Conservation (phyloP, 129 eudicot species). For the Helianthus tuberosus region DNA sequence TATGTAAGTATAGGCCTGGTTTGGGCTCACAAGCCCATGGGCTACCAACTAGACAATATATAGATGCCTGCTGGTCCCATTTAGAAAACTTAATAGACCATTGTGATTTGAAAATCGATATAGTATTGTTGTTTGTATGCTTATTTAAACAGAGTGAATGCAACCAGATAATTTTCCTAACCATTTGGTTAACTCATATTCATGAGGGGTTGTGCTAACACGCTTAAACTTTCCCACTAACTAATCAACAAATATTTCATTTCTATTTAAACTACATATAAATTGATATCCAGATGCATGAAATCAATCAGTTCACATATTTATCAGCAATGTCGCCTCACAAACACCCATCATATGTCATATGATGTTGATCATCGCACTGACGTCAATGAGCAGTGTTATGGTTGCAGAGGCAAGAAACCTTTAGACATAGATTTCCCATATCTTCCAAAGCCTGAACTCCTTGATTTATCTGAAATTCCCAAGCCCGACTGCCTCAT, state of each 20-base stretch:
- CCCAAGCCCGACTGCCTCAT: constrained; percentile 28
- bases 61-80: no score
- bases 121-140: no score
- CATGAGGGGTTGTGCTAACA: constrained; percentile 37
- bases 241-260: constrained; percentile 25
- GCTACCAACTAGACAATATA: no score
- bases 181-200: not conserved
- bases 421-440: constrained; percentile 37
- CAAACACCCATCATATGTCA: constrained; percentile 31
- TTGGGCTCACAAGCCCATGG: no score
- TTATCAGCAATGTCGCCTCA: constrained; percentile 28
- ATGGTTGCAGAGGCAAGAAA: constrained; percentile 40
- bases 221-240: constrained; percentile 37
- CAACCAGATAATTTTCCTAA: not conserved
- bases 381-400: constrained; percentile 33
- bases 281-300: not conserved
- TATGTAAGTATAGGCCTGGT: no score
- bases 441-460: constrained; percentile 34
- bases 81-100: no score
- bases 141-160: not conserved
- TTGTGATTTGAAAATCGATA: no score
- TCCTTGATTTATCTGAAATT: constrained; percentile 33
- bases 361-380: constrained; percentile 34
- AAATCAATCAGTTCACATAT: not conserved
- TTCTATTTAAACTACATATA: constrained; percentile 21